Evolutionary conservation across 2,329 filamentous ascomycete genomes (phyloP), one percentile per base, ranked within the genome.

Genomic region (Fusarium albidum): DNA sequence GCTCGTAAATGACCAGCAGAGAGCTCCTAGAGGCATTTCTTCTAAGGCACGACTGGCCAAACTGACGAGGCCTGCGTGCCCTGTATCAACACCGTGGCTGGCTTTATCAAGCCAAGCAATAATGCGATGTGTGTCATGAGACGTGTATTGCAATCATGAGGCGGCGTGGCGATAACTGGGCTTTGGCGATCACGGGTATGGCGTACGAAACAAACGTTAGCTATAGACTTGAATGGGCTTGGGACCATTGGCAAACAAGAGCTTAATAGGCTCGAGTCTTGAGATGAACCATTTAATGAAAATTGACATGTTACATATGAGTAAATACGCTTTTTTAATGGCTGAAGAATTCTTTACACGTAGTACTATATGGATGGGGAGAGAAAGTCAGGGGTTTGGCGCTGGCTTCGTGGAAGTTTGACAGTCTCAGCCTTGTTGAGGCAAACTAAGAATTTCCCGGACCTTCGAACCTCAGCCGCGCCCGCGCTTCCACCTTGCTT

Each of bases 1-100:
- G 78, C 77, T 76, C 77, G 48, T 77, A 69, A 63, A 51, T 9
- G 35, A 34, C 31, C 28, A 29, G 33, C 34, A 42, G 31, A 44
- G 52, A 25, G 40, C 32, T 46, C 44, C 27, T 15, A 18, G 41
- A 32, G 55, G 43, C 27, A 51, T 57, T 55, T 64, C 42, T 53
- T 52, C 45, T 65, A 57, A 55, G 57, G 55, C 59, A 65, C 57
- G 52, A 27, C 55, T 35, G 39, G 52, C 49, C 39, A 54, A 21
- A 32, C 40, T 39, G 29, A 57, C 26, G 38, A 48, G 58, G 54
- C 52, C 35, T 31, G 28, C 21, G 65, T 67, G 65, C 53, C 59
- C 49, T 67, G 65, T 67, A 67, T 62, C 65, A 67, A 56, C 53
- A 63, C 46, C 40, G 49, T 52, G 35, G 52, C 45, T 43, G 53